phyloP scores from a whole-genome alignment of 2,329 filamentous ascomycete genomes.

The Ceratocystis destructans region DNA sequence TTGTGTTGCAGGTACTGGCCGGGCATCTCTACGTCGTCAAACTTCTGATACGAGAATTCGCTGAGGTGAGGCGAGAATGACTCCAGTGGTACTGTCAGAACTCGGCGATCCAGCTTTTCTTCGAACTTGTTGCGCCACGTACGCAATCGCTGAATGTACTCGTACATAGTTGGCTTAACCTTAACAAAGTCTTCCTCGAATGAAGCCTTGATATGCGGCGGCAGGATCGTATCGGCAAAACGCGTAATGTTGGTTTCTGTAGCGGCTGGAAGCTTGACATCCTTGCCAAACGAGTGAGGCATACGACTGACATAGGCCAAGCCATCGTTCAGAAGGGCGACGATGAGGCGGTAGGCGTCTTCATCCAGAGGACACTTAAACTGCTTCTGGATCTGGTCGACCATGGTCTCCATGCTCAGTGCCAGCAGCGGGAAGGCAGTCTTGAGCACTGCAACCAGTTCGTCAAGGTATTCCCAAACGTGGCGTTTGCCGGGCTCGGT shows the following conservation, averaged over 20 bases:
- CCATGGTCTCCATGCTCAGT: conserved; percentile 98
- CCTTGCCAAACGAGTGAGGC: conserved; percentile 73
- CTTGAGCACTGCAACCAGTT: conserved; percentile 89
- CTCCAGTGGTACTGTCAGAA: conserved; percentile 62
- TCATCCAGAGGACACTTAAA: conserved; percentile 99
- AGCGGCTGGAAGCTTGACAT: conserved; percentile 75
- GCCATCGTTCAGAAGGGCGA: conserved; percentile 92
- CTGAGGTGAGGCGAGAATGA: conserved; percentile 79
- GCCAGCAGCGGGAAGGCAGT: conserved; percentile 93
- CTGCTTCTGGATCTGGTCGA: conserved; percentile 96
- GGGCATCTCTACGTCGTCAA: conserved; percentile 95
- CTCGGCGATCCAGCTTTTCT: conserved; percentile 82
- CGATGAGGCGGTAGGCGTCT: conserved; percentile 91
- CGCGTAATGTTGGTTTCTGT: conserved; percentile 95
- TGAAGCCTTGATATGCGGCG: conserved; percentile 83
- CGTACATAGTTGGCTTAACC: conserved; percentile 92
- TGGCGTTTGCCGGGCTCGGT: conserved; percentile 46
- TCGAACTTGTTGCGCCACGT: conserved; percentile 97
- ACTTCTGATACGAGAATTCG: conserved; percentile 94
- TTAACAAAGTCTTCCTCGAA: conserved; percentile 96
- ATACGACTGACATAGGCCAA: conserved; percentile 82
- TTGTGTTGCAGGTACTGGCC: conserved; percentile 95
- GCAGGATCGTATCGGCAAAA: conserved; percentile 92
- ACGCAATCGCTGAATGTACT: conserved; percentile 94
- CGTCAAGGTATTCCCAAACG: conserved; percentile 92